Base-by-base conservation (phyloP, 2,329 filamentous ascomycete species). In the Cryphonectria parasitica region DNA sequence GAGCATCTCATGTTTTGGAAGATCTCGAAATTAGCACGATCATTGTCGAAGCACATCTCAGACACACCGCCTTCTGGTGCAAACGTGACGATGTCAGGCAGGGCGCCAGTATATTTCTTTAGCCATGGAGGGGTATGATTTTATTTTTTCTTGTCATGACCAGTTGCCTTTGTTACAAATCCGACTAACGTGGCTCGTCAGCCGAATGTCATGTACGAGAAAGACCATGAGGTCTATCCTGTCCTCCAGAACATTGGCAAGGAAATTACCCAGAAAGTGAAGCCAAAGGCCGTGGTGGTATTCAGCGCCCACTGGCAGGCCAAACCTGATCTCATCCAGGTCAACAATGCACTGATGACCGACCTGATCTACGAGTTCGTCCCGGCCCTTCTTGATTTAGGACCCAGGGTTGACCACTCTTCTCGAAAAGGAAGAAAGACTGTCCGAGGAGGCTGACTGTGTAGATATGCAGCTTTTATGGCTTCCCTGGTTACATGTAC, bases 241-340 rank as follows among this genome's bases (percentile, higher is more conserved):
- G 82, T 90, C 68, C 86, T 94, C 5, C 86, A 90, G 74, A 78
- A 83, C 34, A 89, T 93, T 67, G 92, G 92, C 58, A 83, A 79
- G 10, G 91, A 94, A 75, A 93, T 94, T 77, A 93, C 90, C 0
- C 82, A 86, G 39, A 87, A 88, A 72, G 88, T 93, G 60, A 90
- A 90, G 75, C 92, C 92, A 1, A 90, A 88, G 73, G 92, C 91
- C 1, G 86, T 94, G 22, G 88, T 94, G 0, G 90, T 94, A 36
- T 91, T 95, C 77, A 93, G 91, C 0, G 92, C 91, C 0, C 92
- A 95, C 79, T 94, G 92, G 92, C 89, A 92, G 80, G 89, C 85
- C 62, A 81, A 77, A 68, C 79, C 80, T 54, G 82, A 85, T 74
- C 83, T 82, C 3, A 86, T 93, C 72, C 83, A 90, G 75, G 85